Evolutionary conservation across 371 early-diverging fungal genomes (phyloP), one percentile per base, ranked within the genome.

Genomic region (Saksenaea oblongispora): DNA sequence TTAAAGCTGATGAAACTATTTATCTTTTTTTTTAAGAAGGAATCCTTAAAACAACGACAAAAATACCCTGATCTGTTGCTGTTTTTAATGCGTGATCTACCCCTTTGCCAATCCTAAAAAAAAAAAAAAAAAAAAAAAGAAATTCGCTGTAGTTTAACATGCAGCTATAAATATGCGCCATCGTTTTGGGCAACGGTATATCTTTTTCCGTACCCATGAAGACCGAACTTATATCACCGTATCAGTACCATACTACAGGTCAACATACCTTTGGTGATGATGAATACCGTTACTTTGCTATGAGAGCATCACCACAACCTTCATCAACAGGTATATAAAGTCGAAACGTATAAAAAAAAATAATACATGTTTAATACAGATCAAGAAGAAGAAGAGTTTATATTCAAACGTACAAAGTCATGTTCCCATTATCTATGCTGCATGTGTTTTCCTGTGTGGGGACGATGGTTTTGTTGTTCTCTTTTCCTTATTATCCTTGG

Each of bases 81-180:
- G 31, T 58, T 18, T 58, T 36, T 66, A 66, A 92, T 93, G 92
- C 85, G 92, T 68, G 91, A 74, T 85, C 88, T 64, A 91, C 90
- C 71, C 86, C 90, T 67, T 47, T 85, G 86, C 65, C 84, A 84
- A 67, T 91, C 91, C 22, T 64, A 80, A 54, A 84, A 83, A 67
- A 87, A 89, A 73, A 85, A 88, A 76, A 87, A 90, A 73, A 85
- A 88, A 76, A n/a, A n/a, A n/a, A n/a, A n/a, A n/a, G n/a, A n/a
- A n/a, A n/a, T n/a, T n/a, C n/a, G 91, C 91, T 17, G 85, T 86
- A 27, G 84, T 92, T 53, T 47, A 22, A 47, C 9, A 47, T 18
- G 51, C n/a, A 26, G 22, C 11, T 22, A 47, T 17, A 22, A 22
- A 47, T 47, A 47, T n/a, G n/a, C 39, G 22, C 22, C 24, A 17